Conservation (phyloP, 1,284 basidiomycete genomes). For the Puccinia horiana region DNA sequence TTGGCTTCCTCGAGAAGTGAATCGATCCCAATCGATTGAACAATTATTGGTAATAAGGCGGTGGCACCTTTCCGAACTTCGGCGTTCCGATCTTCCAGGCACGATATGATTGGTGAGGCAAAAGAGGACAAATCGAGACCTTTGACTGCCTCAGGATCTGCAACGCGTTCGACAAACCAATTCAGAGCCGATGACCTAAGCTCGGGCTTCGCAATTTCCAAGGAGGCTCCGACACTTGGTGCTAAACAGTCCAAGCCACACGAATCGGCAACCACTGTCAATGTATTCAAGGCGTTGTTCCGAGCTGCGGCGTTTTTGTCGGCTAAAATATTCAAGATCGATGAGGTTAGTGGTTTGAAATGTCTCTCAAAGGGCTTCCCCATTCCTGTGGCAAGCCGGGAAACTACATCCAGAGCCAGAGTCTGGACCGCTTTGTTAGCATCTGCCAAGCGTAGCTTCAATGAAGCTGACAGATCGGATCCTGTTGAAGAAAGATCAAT, state of each 20-base stretch:
- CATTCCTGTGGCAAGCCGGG: slow-evolving; percentile 88
- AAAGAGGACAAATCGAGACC: slow-evolving; percentile 74
- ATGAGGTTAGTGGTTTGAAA: slow-evolving; percentile 72
- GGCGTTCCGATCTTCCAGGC: slow-evolving; percentile 84
- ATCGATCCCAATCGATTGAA: slow-evolving; percentile 77
- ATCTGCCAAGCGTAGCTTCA: slow-evolving; percentile 86
- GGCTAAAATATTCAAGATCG: slow-evolving; percentile 67
- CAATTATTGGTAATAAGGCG: slow-evolving; percentile 75
- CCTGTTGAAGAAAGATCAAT: slow-evolving; percentile 62
- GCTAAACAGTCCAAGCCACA: slow-evolving; percentile 81
- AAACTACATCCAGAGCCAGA: slow-evolving; percentile 84
- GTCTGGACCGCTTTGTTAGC: slow-evolving; percentile 91
- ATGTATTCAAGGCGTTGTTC: slow-evolving; percentile 72
- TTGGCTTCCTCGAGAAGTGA: slow-evolving; percentile 82
- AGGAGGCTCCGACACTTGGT: slow-evolving; percentile 71
- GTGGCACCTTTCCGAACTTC: slow-evolving; percentile 92
- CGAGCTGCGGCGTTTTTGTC: slow-evolving; percentile 91
- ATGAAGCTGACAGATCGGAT: slow-evolving; percentile 76
- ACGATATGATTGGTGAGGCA: slow-evolving; percentile 71
- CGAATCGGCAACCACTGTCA: slow-evolving; percentile 80
- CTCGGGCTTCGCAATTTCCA: slow-evolving; percentile 85
- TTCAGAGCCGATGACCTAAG: slow-evolving; percentile 79
- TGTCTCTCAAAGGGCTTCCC: slow-evolving; percentile 92
- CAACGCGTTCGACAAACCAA: slow-evolving; percentile 82
- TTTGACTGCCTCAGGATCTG: slow-evolving; percentile 61